Evolutionary conservation across 2,329 filamentous ascomycete species (phyloP), one percentile per base, ranked within the genome.

Genomic region (Venturia oleaginea): DNA sequence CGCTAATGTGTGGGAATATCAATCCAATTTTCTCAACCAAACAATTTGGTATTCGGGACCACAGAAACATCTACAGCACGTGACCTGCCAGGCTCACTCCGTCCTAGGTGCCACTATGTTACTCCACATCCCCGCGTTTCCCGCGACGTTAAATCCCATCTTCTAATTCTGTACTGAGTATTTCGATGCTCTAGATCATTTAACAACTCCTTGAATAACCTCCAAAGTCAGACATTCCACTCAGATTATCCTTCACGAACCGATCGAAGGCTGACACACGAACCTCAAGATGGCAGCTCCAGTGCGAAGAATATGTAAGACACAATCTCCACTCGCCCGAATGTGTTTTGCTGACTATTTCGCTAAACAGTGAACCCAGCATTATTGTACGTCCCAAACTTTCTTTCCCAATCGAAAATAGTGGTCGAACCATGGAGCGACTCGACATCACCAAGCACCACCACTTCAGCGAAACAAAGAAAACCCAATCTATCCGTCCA

Each of bases 381-480:
- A 62, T 72, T 77, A 63, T 77, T 77, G 75, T 76, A 73, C 65
- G 71, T 61, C n/a, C n/a, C 27, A 64, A 2, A 30, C 11, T 62
- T 30, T 64, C 40, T 19, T 43, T 17, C n/a, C 8, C 15, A 22
- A 27, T n/a, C 27, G 15, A 34, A 42, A 6, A 37, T 19, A 30
- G 27, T 1, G 22, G 30, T 40, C 48, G 3, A 30, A 24, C 7
- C 30, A 24, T 60, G 13, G 61, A 27, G 34, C 7, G 7, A 15
- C 38, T 37, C 34, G 11, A 4, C 22, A 51, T 17, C 46, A 22
- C 46, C 13, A 51, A 27, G 27, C 22, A 51, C 22, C 24, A 27
- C 11, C 3, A 2, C 10, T 15, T 10, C 46, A 24, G 8, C 27
- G 32, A 64, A 17, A 22, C 59, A 40, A 61, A 32, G 27, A 54